Evolutionary conservation across 2,329 filamentous ascomycete species (phyloP).

Genomic region (Fonsecaea pugnacius): DNA sequence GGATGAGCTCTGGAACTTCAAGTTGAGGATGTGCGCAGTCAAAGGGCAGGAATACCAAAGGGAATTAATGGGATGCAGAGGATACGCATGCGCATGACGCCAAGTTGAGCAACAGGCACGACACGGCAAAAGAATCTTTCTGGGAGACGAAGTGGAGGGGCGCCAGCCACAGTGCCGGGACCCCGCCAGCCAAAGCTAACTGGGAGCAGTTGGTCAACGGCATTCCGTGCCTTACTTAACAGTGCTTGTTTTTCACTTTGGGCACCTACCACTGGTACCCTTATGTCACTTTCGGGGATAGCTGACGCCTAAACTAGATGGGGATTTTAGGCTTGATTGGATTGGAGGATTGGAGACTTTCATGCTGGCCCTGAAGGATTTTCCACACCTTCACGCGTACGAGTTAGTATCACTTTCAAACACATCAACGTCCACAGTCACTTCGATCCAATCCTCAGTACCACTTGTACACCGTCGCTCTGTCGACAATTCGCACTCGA

Average conservation of each 20-base stretch:
- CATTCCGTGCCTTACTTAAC: background rate
- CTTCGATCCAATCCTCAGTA: background rate
- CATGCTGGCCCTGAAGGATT: background rate
- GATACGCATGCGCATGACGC: background rate
- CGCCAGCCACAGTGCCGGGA: background rate
- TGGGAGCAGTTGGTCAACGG: background rate
- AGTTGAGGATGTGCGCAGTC: background rate
- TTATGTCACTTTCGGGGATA: background rate
- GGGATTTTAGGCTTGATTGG: too few relatives aligned
- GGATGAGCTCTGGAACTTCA: background rate
- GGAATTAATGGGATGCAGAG: background rate
- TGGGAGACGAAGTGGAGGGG: background rate
- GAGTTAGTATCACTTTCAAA: too few relatives aligned
- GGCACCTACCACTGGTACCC: background rate
- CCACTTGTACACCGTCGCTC: background rate
- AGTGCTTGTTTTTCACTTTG: constrained; percentile 1
- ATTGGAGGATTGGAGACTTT: too few relatives aligned
- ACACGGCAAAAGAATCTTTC: background rate
- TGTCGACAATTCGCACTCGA: background rate
- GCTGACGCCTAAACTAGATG: background rate
- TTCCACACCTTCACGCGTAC: background rate
- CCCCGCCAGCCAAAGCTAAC: background rate
- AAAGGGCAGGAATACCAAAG: background rate
- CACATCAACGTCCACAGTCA: background rate
- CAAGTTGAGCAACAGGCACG: background rate